Evolutionary conservation across 176 grass and related monocot genomes (phyloP).

Genomic region (Avena atlantica): DNA sequence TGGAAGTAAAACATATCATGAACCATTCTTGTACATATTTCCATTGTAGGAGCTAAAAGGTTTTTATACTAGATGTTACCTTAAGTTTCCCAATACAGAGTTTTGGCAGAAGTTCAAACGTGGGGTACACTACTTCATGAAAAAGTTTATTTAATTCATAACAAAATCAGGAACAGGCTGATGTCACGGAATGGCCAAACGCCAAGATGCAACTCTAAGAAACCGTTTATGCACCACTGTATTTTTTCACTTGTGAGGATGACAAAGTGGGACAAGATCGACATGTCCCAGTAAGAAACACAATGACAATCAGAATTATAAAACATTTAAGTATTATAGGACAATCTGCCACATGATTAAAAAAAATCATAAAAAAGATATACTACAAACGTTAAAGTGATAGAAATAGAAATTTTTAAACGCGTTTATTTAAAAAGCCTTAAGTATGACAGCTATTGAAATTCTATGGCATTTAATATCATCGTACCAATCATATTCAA

Average conservation of each 20-base stretch:
- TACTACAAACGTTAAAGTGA: neutral
- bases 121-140: neutral
- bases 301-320: neutral
- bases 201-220: neutral
- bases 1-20: conserved; percentile 2
- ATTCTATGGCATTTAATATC: conserved; percentile 29
- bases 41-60: neutral
- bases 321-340: conserved; percentile 9
- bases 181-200: neutral
- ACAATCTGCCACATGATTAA: neutral
- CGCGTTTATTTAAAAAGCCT: neutral
- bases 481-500: conserved; percentile 98
- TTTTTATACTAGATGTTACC: neutral
- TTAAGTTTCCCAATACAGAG: conserved; percentile 14
- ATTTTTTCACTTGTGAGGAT: neutral
- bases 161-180: neutral
- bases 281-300: neutral
- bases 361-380: neutral
- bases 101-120: neutral
- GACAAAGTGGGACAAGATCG: neutral
- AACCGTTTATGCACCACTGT: neutral
- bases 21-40: conserved; percentile 13
- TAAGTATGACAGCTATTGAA: neutral
- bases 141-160: neutral
- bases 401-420: neutral